Evolutionary conservation across 768 basidiomycete genomes (phyloP).

Genomic region (Hericium coralloides): DNA sequence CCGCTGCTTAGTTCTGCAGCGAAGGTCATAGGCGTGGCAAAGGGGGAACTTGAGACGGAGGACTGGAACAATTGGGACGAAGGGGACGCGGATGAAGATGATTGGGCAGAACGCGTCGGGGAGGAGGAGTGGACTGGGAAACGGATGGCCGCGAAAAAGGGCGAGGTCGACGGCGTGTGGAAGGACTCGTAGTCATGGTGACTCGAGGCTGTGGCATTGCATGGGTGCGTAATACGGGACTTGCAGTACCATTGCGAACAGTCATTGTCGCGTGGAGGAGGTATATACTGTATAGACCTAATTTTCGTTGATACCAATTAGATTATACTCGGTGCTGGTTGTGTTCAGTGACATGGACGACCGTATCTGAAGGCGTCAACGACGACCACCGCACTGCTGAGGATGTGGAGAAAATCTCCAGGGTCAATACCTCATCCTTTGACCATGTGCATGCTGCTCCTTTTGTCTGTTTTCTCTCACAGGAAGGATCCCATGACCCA

Average conservation of each 20-base stretch:
- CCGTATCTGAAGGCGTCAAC: not conserved
- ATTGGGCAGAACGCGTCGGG: constrained; percentile 41
- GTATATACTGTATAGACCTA: not conserved
- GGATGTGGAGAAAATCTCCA: too few relatives aligned
- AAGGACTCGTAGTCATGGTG: not conserved
- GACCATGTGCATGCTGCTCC: too few relatives aligned
- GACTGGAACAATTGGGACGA: constrained; percentile 39
- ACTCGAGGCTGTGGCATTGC: not conserved
- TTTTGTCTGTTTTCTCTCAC: too few relatives aligned
- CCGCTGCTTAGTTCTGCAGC: not conserved
- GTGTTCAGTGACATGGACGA: not conserved
- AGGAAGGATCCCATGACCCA: too few relatives aligned
- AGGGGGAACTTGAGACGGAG: constrained; percentile 13
- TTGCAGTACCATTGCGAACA: too few relatives aligned
- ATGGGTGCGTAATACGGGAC: too few relatives aligned
- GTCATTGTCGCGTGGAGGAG: too few relatives aligned
- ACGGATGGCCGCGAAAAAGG: constrained; percentile 30
- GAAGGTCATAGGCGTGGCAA: constrained; percentile 1
- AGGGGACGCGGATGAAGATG: constrained; percentile 25
- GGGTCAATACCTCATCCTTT: too few relatives aligned
- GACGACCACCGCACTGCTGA: too few relatives aligned
- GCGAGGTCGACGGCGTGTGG: constrained; percentile 22
- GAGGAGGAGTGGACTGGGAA: constrained; percentile 41
- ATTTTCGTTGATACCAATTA: not conserved
- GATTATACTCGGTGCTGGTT: not conserved